Evolutionary conservation across 2,329 filamentous ascomycete species (phyloP).

Genomic region (Cladophialophora exuberans): DNA sequence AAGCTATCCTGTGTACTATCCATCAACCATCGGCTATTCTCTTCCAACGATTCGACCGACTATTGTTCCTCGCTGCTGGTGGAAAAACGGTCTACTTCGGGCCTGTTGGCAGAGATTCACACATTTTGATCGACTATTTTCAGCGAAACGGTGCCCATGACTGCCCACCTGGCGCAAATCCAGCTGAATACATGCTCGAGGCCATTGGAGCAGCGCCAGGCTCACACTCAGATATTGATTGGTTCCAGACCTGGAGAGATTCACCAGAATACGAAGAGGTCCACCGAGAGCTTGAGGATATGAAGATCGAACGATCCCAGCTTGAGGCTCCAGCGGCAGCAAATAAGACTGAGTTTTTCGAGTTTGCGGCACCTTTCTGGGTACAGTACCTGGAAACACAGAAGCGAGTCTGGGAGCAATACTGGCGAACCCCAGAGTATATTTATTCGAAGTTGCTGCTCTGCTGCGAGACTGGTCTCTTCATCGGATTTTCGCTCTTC

Average conservation of each 20-base stretch:
- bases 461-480: conserved; percentile 50
- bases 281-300: conserved; percentile 58
- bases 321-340: conserved; percentile 43
- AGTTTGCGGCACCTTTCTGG: conserved; percentile 76
- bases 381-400: conserved; percentile 70
- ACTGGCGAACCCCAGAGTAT: conserved; percentile 82
- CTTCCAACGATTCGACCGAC: conserved; percentile 66
- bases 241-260: conserved; percentile 64
- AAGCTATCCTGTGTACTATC: conserved; percentile 60
- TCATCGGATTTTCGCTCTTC: conserved; percentile 35
- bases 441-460: conserved; percentile 81
- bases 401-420: conserved; percentile 81
- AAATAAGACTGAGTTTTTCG: conserved; percentile 55
- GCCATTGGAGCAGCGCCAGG: conserved; percentile 59
- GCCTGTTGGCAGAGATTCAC: conserved; percentile 67
- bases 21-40: conserved; percentile 60
- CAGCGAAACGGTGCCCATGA: conserved; percentile 64
- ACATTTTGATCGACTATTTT: conserved; percentile 72
- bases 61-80: conserved; percentile 75
- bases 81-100: conserved; percentile 77
- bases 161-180: conserved; percentile 63
- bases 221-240: conserved; percentile 67
- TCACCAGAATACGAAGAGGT: conserved; percentile 61
- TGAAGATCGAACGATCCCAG: conserved; percentile 74
- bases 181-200: conserved; percentile 61